Conservation (phyloP, 768 basidiomycete genomes). For the Clavaria fumosa region DNA sequence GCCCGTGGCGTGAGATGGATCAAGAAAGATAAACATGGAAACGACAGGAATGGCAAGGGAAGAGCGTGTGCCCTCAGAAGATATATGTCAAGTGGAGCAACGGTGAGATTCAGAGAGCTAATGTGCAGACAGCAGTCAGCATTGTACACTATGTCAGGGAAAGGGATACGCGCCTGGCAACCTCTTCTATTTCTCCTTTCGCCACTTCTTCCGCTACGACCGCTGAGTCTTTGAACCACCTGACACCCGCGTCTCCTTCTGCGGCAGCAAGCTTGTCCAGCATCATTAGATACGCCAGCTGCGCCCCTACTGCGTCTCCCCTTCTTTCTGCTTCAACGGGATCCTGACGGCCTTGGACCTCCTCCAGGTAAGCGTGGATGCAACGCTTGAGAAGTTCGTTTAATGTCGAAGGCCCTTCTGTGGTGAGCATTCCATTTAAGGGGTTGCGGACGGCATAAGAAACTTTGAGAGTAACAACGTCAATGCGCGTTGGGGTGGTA, state of each 20-base stretch:
- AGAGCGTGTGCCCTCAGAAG: conserved; percentile 49
- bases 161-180: conserved; percentile 34
- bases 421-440: conserved; percentile 23
- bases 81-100: conserved; percentile 55
- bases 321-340: conserved; percentile 35
- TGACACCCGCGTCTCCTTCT: conserved; percentile 45
- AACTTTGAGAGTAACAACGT: conserved; percentile 48
- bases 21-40: conserved; percentile 59
- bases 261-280: conserved; percentile 51
- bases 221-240: conserved; percentile 64
- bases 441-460: conserved; percentile 47
- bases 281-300: conserved; percentile 55
- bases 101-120: conserved; percentile 22
- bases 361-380: conserved; percentile 41
- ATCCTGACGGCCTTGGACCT: conserved; percentile 42
- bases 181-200: conserved; percentile 32
- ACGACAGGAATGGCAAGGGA: conserved; percentile 55
- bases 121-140: conserved; percentile 15
- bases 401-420: conserved; percentile 37
- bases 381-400: conserved; percentile 46
- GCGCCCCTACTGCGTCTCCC: conserved; percentile 32
- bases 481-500: conserved; percentile 21
- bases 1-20: conserved; percentile 51
- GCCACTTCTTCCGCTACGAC: conserved; percentile 34
- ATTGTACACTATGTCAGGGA: conserved; percentile 5